Conservation (phyloP, 164 flowering plant species). For the Tetracentron sinense region DNA sequence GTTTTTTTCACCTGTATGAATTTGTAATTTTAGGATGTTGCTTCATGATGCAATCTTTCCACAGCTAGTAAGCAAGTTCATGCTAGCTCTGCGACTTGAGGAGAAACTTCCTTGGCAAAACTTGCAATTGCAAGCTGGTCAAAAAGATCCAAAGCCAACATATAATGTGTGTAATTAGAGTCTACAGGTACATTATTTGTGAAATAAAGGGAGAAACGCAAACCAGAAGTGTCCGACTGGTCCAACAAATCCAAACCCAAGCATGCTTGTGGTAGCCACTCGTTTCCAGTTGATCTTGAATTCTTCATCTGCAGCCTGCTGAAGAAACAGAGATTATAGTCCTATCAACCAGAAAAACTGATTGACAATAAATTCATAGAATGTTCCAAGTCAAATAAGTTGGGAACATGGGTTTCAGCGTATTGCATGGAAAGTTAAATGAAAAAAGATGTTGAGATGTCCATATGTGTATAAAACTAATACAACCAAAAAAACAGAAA, state of each 20-base stretch:
- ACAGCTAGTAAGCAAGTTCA: neutral
- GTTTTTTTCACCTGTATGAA: no score
- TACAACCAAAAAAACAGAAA: neutral
- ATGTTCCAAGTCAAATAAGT: neutral
- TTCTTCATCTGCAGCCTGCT: conserved; percentile 45
- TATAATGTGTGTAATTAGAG: neutral
- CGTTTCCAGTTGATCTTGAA: conserved; percentile 72
- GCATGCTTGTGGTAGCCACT: conserved; percentile 76
- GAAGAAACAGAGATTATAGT: neutral
- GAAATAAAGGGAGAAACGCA: conserved; percentile 19
- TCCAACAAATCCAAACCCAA: conserved; percentile 89
- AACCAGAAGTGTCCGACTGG: conserved; percentile 93
- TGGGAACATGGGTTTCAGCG: no score
- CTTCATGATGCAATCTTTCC: neutral
- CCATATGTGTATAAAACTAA: no score
- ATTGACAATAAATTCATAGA: neutral
- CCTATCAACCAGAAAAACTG: neutral
- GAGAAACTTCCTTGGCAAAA: no score
- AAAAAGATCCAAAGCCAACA: neutral
- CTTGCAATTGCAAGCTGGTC: neutral
- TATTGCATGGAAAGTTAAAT: neutral
- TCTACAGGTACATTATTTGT: neutral
- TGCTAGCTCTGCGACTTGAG: neutral
- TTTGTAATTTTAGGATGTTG: no score
- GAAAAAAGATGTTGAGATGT: neutral